Evolutionary conservation across 768 basidiomycete genomes (phyloP).

Genomic region (Phylloporus sp.): DNA sequence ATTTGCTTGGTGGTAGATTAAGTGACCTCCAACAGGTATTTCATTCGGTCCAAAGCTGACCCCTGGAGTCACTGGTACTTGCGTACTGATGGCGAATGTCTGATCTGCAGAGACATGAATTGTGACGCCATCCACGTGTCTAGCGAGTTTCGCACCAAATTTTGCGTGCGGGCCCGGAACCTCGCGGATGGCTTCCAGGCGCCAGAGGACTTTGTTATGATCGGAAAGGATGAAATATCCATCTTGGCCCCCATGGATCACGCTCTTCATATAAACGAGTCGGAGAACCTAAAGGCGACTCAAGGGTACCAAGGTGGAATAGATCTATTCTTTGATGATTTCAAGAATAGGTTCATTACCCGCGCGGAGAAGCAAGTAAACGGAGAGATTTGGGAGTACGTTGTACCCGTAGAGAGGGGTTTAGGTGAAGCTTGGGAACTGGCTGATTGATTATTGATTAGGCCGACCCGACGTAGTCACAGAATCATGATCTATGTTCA

Average conservation of each 20-base stretch:
- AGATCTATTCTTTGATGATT: background rate
- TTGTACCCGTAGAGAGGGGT: too few relatives aligned
- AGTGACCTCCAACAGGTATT: too few relatives aligned
- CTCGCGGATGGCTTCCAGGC: background rate
- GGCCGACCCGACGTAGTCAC: too few relatives aligned
- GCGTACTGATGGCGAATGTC: background rate
- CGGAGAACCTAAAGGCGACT: background rate
- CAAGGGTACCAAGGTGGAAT: background rate
- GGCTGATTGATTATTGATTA: background rate
- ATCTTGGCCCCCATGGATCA: background rate
- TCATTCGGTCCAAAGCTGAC: too few relatives aligned
- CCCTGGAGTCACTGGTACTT: constrained; percentile 4
- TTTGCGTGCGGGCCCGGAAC: background rate
- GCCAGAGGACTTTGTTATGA: background rate
- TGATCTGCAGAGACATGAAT: background rate
- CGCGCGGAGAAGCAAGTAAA: too few relatives aligned
- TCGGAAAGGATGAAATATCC: constrained; percentile 1
- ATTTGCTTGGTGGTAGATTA: background rate
- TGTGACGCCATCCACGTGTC: constrained; percentile 1
- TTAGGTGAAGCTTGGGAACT: too few relatives aligned
- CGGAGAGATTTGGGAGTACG: too few relatives aligned
- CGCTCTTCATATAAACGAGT: background rate
- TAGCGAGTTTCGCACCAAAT: background rate
- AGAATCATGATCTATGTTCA: too few relatives aligned
- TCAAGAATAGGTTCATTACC: constrained; percentile 1